Base-by-base conservation (phyloP, 768 basidiomycete species). In the Boletus patriciae region DNA sequence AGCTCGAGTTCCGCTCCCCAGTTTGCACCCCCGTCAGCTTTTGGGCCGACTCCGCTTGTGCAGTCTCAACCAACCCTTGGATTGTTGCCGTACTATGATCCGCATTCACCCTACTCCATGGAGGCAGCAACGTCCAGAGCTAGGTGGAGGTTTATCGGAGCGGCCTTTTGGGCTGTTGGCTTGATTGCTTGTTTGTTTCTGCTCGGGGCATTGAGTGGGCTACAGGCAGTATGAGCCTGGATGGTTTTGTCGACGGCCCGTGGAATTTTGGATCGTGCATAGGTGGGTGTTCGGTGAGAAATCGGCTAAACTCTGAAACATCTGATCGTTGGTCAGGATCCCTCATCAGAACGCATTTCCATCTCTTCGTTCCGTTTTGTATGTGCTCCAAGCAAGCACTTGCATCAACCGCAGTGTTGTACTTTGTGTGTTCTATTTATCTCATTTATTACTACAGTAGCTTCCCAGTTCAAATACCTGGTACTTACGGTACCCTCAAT, bases 31-130 rank as follows among this genome's bases (percentile, higher is more conserved):
- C 63, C 67, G 16, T 54, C 60, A 18, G 36, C 44, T 34, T 69
- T 69, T 48, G 78, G 78, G 15, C 78, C 79, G 1, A 79, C 78
- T 25, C 77, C 78, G 27, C 68, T 80, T 18, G 52, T 66, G 36
- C 70, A 74, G 52, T 70, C 71, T 41, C 66, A 74, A 54, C 62
- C 71, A 50, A 63, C 70, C n/a, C 62, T 77, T 44, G 70, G 67
- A 25, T 44, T 73, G 13, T 44, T 74, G 45, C 73, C 73, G 37
- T 81, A 66, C 74, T 76, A 80, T 62, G 80, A 81, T 61, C 78
- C 74, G 10, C 71, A 65, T 37, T 77, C 77, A 25, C 64, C 70
- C 21, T 66, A 78, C 55, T 72, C 78, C 42, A 48, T 76, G 3
- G 66, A 68, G 46, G 70, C 68, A 50, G 79, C 80, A 29, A 62